Base-by-base conservation (phyloP, 768 basidiomycete genomes). In the Pisolithus albus region DNA sequence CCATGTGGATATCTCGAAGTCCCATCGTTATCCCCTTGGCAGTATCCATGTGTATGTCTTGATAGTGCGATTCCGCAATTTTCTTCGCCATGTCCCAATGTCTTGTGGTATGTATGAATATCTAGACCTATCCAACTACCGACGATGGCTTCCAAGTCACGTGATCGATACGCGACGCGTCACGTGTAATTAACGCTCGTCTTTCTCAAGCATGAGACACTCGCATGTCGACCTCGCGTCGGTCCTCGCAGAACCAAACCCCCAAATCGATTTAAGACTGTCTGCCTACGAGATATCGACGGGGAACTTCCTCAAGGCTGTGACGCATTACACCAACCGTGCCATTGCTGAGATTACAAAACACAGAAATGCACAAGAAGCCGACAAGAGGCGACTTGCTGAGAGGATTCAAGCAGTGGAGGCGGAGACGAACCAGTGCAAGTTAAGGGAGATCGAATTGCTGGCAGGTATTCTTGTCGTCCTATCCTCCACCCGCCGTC, bases 41-140 rank as follows among this genome's bases (percentile, higher is more conserved):
- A 1, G 91, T 89, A 56, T 82, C 80, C 90, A 92, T 91, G 62
- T 83, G 83, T 6, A 88, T 72, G 63, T 91, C 87, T 50, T 67
- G 72, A 58, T 71, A 69, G 44, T 65, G 62, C 18, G 67, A 56
- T 21, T 67, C 56, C 16, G 51, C 53, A 16, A 7, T 26, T 19
- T 56, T 57, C 18, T 34, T 45, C 18, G 40, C n/a, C 26, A 36
- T 32, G 6, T 13, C 24, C 24, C 15, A 44, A 28, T 13, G 5
- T 44, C 16, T 10, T 24, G 23, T 16, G 15, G 26, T 28, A 23
- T 24, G 16, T 28, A 23, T 24, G 16, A 2, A 7, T 41, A 8
- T 18, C 6, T 3, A 11, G n/a, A 19, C 18, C 39, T 9, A 41
- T 8, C 16, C 4, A 5, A 26, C 26, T 26, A 5, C 26, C 26